Percentiles rank a stretch among this genome's conserved stretches.
phyloP scores from a whole-genome alignment of 306 rosid species.

The Begonia peltatifolia region DNA sequence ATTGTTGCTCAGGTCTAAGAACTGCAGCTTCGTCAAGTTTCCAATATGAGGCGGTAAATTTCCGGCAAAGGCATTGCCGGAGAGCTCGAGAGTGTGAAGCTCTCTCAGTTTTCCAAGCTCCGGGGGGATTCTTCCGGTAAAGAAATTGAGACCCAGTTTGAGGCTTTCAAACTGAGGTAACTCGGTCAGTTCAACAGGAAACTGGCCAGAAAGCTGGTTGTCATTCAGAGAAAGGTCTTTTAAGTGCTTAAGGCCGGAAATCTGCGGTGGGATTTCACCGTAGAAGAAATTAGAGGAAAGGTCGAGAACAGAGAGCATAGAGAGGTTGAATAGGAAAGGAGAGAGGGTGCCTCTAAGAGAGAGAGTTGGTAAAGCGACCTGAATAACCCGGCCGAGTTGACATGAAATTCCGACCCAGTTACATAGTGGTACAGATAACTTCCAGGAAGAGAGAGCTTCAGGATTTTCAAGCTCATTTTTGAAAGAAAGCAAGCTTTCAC shows the following conservation, averaged over 20 bases:
- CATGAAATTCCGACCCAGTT: conserved; percentile 69
- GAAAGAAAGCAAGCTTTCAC: conserved; percentile 47
- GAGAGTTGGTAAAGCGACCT: conserved; percentile 36
- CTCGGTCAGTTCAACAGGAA: conserved; percentile 25
- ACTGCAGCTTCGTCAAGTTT: conserved; percentile 42
- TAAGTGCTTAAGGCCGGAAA: conserved; percentile 19
- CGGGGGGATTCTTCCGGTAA: conserved; percentile 44
- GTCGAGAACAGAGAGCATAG: conserved; percentile 42
- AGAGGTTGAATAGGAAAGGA: conserved; percentile 32
- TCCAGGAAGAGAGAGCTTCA: conserved; percentile 42
- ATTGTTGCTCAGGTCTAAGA: conserved; percentile 61
- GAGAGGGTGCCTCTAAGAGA: conserved; percentile 38
- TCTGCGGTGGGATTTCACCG: conserved; percentile 44
- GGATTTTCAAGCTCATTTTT: conserved; percentile 35
- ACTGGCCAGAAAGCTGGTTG: conserved; percentile 27
- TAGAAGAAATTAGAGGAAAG: conserved; percentile 40
- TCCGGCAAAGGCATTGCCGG: conserved; percentile 56
- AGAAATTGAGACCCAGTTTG: conserved; percentile 38
- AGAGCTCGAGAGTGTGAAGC: conserved; percentile 47
- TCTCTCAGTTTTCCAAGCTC: conserved; percentile 29
- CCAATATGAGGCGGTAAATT: conserved; percentile 45
- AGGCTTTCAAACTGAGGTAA: conserved; percentile 31
- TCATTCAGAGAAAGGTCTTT: conserved; percentile 18
- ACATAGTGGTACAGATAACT: conserved; percentile 37
- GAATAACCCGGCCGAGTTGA: conserved; percentile 51